Evolutionary conservation across 306 rosid genomes (phyloP), one percentile per base, ranked within the genome.

Genomic region (Rubus parviflorus): DNA sequence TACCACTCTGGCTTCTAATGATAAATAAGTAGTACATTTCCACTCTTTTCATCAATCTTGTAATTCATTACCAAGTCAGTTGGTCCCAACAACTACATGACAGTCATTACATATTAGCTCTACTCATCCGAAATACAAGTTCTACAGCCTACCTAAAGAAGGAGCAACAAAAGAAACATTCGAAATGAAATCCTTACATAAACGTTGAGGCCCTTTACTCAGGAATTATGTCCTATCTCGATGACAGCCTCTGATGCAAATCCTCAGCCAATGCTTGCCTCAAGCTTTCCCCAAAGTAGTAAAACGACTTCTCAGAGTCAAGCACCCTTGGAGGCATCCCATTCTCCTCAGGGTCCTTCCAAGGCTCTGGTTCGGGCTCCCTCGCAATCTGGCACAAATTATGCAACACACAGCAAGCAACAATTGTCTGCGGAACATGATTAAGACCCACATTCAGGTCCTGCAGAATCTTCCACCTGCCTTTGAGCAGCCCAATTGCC

Each of bases 201-300:
- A 16, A 40, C 17, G 67, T 42, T 49, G 46, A 68, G n/a, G 38
- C 40, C 74, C 16, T 60, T 77, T 40, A 16, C 58, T 16, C 43
- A 70, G 53, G 23, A 61, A 47, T 45, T 5, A 64, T 51, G 48
- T 53, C 80, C 76, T 84, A 94, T 84, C 97, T 89, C 1, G 98
- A 82, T 1, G 97, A 88, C 57, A 92, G 98, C 81, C 95, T 92
- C 23, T 89, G 97, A 84, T 92, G 97, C 80, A 95, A 83, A 85
- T 95, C 97, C 81, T 92, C 94, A 38, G 97, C 97, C 30, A 95
- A 74, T 37, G 92, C 96, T 77, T 92, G 94, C 89, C 98, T 95
- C 87, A 92, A 72, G 86, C 76, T 90, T 77, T 92, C 98, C 66
- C 96, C 97, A 61, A 83, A 86, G 87, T 84, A 95, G 81, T 81